A percentile compares a stretch with the other conserved stretches of the same genome.
Evolutionary conservation across 345 rosid genomes (phyloP).

Genomic region (Salix dunnii): DNA sequence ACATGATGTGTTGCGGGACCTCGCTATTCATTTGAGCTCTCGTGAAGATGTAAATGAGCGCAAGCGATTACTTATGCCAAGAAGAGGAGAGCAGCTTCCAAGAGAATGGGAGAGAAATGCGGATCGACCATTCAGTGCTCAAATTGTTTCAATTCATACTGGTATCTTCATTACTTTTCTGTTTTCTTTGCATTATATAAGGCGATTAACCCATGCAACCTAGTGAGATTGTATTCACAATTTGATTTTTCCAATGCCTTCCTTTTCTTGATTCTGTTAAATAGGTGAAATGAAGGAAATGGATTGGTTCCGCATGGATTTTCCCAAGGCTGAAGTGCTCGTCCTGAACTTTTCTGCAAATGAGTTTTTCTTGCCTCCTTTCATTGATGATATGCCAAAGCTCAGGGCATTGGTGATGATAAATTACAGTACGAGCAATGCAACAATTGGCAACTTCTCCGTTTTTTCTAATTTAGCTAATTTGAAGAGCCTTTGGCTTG

Average conservation of each 20-base stretch:
- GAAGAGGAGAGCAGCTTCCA: slow-evolving; percentile 56
- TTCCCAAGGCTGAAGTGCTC: slow-evolving; percentile 87
- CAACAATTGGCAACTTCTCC: slow-evolving; percentile 52
- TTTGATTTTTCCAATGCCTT: neutral
- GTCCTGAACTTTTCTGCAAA: slow-evolving; percentile 60
- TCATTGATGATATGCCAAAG: slow-evolving; percentile 58
- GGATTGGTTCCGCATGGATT: slow-evolving; percentile 77
- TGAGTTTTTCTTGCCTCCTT: slow-evolving; percentile 73
- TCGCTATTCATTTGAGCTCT: slow-evolving; percentile 62
- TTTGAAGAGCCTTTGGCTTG: slow-evolving; percentile 83
- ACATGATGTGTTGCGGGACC: slow-evolving; percentile 89
- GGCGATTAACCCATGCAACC: neutral
- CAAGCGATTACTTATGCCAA: slow-evolving; percentile 65
- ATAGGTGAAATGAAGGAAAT: slow-evolving; percentile 73
- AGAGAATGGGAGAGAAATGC: slow-evolving; percentile 78
- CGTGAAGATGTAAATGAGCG: slow-evolving; percentile 43
- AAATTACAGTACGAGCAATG: slow-evolving; percentile 52
- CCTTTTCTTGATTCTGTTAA: neutral
- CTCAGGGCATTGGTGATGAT: slow-evolving; percentile 74
- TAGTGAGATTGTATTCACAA: neutral
- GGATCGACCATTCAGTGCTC: slow-evolving; percentile 57
- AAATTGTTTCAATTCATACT: slow-evolving; percentile 79
- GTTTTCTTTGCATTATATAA: neutral
- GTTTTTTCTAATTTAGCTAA: slow-evolving; percentile 46
- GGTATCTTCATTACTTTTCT: slow-evolving; percentile 27